These are phyloP conservation scores for Ascosphaera apis DNA, from an alignment of 2,329 filamentous ascomycete genomes.

Conservation along the genomic window DNA sequence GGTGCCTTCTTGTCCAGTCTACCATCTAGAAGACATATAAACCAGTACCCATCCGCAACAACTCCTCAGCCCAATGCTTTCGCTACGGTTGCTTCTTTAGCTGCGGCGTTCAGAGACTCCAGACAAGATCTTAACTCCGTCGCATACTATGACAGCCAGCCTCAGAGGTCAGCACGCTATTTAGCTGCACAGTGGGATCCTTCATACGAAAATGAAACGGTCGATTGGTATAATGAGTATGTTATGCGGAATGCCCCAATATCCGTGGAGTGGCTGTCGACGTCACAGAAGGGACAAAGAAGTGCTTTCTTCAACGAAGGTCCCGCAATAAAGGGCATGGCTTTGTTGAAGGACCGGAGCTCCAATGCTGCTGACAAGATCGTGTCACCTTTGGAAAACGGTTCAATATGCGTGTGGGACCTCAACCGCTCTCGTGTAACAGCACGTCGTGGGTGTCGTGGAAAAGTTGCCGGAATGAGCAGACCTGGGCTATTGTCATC, in stretches of 20 bases:
- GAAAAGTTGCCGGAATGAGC: conserved; percentile 41
- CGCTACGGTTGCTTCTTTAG: too few species aligned
- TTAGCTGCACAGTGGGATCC: conserved; percentile 56
- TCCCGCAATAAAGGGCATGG: conserved; percentile 51
- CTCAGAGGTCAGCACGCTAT: not conserved
- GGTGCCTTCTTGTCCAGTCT: too few species aligned
- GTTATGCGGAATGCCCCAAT: conserved; percentile 57
- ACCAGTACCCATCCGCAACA: too few species aligned
- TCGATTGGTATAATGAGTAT: conserved; percentile 78
- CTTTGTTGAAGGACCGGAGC: conserved; percentile 34
- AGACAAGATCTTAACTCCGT: too few species aligned
- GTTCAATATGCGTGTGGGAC: conserved; percentile 74
- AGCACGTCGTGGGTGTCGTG: too few species aligned
- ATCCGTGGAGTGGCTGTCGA: conserved; percentile 54
- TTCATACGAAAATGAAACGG: conserved; percentile 42
- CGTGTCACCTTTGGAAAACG: conserved; percentile 62
- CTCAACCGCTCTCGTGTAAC: conserved; percentile 32
- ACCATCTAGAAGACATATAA: too few species aligned
- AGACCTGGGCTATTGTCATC: conserved; percentile 42
- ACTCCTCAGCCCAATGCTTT: too few species aligned
- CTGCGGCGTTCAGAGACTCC: too few species aligned
- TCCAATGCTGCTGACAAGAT: conserved; percentile 34
- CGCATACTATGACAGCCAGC: not conserved
- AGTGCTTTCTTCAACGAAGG: conserved; percentile 20
- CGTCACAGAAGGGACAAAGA: too few species aligned